These are phyloP conservation scores for Ricinus communis DNA, from an alignment of 345 rosid genomes.

Conservation along the genomic window DNA sequence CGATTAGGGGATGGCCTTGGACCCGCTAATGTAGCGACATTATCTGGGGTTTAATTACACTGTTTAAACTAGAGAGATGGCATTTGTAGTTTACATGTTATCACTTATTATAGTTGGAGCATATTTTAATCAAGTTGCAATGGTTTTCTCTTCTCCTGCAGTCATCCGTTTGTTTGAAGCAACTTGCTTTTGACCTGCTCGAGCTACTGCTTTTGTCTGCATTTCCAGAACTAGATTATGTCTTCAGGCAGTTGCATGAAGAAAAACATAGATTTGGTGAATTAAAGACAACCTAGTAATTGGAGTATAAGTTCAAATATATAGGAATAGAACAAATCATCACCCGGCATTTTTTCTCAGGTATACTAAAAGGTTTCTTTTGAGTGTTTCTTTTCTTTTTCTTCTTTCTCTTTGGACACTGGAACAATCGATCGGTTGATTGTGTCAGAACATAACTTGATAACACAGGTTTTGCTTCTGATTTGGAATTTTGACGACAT, in stretches of 20 bases:
- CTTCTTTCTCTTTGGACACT: conserved; percentile 6
- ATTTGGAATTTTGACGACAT: conserved; percentile 24
- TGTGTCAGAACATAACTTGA: conserved; percentile 11
- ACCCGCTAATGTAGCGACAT: too few species aligned
- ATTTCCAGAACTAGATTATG: conserved; percentile 69
- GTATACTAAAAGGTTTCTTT: conserved; percentile 9
- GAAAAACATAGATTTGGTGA: conserved; percentile 79
- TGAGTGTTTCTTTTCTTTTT: not conserved
- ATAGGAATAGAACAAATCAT: not conserved
- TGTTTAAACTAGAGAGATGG: not conserved
- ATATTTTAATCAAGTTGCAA: conserved; percentile 9
- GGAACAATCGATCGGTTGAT: conserved; percentile 4
- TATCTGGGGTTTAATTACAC: not conserved
- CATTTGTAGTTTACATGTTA: not conserved
- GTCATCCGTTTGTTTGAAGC: conserved; percentile 84
- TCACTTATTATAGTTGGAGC: not conserved
- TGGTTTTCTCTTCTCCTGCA: conserved; percentile 32
- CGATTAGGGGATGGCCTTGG: not conserved
- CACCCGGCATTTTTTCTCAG: not conserved
- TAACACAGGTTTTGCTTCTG: conserved; percentile 22
- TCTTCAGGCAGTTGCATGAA: conserved; percentile 62
- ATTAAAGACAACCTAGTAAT: conserved; percentile 36
- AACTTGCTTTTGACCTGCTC: conserved; percentile 67
- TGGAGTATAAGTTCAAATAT: not conserved
- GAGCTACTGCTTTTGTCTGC: conserved; percentile 74